These are phyloP conservation scores for Tritrichomonas foetus DNA, from an alignment of 208 protist species.

Conservation along the genomic window DNA sequence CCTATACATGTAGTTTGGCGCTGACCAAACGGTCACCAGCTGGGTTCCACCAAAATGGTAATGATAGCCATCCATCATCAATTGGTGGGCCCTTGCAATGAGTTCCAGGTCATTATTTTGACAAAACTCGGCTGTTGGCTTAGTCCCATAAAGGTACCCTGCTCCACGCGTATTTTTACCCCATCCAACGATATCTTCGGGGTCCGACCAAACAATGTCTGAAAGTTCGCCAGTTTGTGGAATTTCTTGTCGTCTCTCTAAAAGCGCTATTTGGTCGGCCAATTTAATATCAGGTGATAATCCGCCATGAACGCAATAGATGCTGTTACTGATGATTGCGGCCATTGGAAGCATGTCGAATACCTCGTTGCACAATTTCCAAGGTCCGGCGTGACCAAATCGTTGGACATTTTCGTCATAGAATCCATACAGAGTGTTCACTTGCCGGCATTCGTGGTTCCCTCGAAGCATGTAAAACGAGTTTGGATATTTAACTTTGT, in stretches of 20 bases:
- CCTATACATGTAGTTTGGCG: too few species aligned
- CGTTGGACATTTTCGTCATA: constrained; percentile 80
- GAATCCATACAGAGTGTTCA: constrained; percentile 89
- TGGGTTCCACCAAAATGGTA: constrained; percentile 61
- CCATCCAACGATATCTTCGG: constrained; percentile 87
- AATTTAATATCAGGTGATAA: constrained; percentile 68
- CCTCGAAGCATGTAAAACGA: constrained; percentile 81
- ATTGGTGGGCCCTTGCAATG: constrained; percentile 66
- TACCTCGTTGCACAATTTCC: constrained; percentile 97
- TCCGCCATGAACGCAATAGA: constrained; percentile 75
- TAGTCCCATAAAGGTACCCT: constrained; percentile 95
- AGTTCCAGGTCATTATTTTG: constrained; percentile 79
- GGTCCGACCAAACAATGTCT: constrained; percentile 93
- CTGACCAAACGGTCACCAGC: constrained; percentile 63
- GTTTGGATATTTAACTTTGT: constrained; percentile 65
- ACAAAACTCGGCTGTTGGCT: constrained; percentile 75
- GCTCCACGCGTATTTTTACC: constrained; percentile 90
- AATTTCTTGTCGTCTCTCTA: constrained; percentile 75
- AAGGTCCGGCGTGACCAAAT: constrained; percentile 70
- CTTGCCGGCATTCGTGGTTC: constrained; percentile 86
- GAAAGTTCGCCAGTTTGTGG: constrained; percentile 96
- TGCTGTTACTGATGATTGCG: constrained; percentile 78
- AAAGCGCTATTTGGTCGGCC: constrained; percentile 74
- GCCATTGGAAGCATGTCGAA: constrained; percentile 97
- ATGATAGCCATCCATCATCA: constrained; percentile 64